A percentile compares a stretch with the other conserved stretches of the same genome.
Evolutionary conservation across 495 filamentous ascomycete genomes (phyloP).

Genomic region (Hyaloscypha hepaticicola): DNA sequence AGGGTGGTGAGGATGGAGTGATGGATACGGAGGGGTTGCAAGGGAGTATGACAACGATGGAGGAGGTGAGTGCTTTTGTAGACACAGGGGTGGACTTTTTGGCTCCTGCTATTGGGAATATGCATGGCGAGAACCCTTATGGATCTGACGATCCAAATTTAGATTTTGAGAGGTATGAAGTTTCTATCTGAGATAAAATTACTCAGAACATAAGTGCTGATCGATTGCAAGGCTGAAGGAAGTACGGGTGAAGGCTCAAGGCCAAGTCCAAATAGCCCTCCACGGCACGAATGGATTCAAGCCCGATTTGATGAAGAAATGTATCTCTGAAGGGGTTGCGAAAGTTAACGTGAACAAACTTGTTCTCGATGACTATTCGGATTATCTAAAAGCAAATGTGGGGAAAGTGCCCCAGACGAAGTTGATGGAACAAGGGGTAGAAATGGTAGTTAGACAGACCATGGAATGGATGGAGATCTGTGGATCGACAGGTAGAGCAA

Average conservation of each 20-base stretch:
- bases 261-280: slow-evolving; percentile 8
- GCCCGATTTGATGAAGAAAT: slow-evolving; percentile 14
- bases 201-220: no score
- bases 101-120: slow-evolving; percentile 85
- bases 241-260: not conserved
- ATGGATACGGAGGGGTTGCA: slow-evolving; percentile 72
- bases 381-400: slow-evolving; percentile 4
- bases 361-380: slow-evolving; percentile 13
- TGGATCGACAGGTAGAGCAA: slow-evolving; percentile 13
- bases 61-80: slow-evolving; percentile 74
- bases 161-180: slow-evolving; percentile 17
- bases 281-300: slow-evolving; percentile 16
- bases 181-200: no score
- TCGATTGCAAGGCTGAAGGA: not conserved
- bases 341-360: slow-evolving; percentile 16
- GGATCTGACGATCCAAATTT: slow-evolving; percentile 61
- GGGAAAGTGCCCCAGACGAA: slow-evolving; percentile 13
- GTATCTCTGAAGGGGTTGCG: slow-evolving; percentile 9
- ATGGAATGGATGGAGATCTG: slow-evolving; percentile 19
- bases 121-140: slow-evolving; percentile 70
- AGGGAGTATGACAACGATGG: slow-evolving; percentile 70
- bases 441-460: slow-evolving; percentile 4
- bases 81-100: slow-evolving; percentile 78
- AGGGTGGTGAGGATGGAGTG: slow-evolving; percentile 83
- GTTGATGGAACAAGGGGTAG: slow-evolving; percentile 16